A percentile compares a stretch with the other conserved stretches of the same genome.
Evolutionary conservation across 2,329 filamentous ascomycete genomes (phyloP).

Genomic region (Trichoderma sp.): DNA sequence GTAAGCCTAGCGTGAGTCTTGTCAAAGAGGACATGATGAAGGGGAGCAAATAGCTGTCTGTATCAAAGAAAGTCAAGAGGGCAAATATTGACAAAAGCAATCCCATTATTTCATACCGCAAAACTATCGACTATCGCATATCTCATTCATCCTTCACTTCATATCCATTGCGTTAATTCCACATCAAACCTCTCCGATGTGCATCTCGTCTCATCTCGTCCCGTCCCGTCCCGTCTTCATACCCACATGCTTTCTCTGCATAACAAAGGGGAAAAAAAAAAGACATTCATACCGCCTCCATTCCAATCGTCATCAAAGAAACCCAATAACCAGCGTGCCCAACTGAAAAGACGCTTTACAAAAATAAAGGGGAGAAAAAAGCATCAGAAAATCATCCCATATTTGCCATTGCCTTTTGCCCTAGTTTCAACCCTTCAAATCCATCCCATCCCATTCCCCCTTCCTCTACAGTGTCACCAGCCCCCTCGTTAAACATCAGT

Average conservation of each 20-base stretch:
- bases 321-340: neutral
- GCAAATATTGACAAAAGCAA: neutral
- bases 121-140: neutral
- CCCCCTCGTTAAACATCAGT: conserved; percentile 12
- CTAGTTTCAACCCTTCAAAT: neutral
- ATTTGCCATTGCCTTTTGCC: no score
- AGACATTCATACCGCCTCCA: neutral
- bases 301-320: neutral
- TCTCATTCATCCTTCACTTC: neutral
- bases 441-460: neutral
- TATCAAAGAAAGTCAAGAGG: neutral
- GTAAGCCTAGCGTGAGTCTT: neutral
- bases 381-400: neutral
- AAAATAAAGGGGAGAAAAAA: neutral
- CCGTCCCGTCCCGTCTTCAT: neutral
- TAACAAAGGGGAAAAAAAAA: neutral
- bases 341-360: neutral
- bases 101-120: neutral
- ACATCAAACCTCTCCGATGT: neutral
- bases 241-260: neutral
- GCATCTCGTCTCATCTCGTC: neutral
- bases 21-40: no score
- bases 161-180: neutral
- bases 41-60: no score
- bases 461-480: neutral